Percentiles rank a stretch among this genome's conserved stretches.
These are phyloP conservation scores for Pleurotus eryngii DNA, from an alignment of 768 basidiomycete genomes.

Conservation along the genomic window DNA sequence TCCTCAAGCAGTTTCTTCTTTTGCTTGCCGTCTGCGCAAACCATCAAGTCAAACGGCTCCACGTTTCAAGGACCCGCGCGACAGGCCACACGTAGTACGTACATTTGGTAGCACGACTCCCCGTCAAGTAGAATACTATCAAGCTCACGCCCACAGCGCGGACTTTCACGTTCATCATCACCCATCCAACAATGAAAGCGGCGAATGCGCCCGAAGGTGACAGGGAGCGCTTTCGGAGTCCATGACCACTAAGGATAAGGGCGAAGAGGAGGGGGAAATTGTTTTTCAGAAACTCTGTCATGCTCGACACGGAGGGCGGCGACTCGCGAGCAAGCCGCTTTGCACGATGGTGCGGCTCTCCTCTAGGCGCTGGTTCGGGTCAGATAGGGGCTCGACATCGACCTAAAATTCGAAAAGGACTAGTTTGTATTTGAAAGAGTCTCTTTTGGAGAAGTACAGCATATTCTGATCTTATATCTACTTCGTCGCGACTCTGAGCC, in stretches of 20 bases:
- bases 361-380: too few relatives aligned
- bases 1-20: slow-evolving; percentile 76
- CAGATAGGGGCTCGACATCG: too few relatives aligned
- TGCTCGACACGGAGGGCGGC: too few relatives aligned
- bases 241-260: slow-evolving; percentile 59
- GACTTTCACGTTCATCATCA: slow-evolving; percentile 65
- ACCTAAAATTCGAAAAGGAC: too few relatives aligned
- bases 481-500: too few relatives aligned
- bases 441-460: too few relatives aligned
- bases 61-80: neutral
- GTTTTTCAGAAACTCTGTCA: neutral
- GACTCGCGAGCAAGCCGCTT: too few relatives aligned
- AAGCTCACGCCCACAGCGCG: slow-evolving; percentile 63
- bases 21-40: slow-evolving; percentile 59
- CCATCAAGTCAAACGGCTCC: neutral
- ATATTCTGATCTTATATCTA: too few relatives aligned
- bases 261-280: slow-evolving; percentile 44
- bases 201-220: slow-evolving; percentile 73
- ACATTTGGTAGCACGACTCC: slow-evolving; percentile 83
- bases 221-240: slow-evolving; percentile 69
- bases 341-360: too few relatives aligned
- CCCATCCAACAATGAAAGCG: slow-evolving; percentile 74
- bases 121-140: slow-evolving; percentile 76
- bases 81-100: slow-evolving; percentile 19
- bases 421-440: too few relatives aligned